Conservation (phyloP, 2,329 filamentous ascomycete genomes). For the Colletotrichum orbiculare region DNA sequence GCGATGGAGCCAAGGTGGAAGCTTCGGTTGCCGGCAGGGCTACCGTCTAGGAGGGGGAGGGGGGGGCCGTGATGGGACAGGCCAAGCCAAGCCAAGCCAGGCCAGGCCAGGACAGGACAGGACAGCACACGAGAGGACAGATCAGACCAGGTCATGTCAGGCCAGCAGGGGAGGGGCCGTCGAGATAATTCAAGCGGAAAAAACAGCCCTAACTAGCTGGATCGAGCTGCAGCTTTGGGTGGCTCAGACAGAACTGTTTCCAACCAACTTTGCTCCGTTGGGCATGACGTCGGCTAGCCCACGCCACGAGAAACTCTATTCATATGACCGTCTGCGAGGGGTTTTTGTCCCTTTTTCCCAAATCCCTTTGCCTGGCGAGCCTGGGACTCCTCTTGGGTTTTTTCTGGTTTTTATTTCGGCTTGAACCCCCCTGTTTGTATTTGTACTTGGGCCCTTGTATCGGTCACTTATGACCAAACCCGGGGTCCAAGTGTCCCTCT, state of each 20-base stretch:
- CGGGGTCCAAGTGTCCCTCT: not conserved
- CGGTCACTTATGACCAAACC: conserved; percentile 3
- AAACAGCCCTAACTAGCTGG: conserved; percentile 11
- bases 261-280: conserved; percentile 12
- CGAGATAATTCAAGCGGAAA: not conserved
- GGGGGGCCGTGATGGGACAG: no score
- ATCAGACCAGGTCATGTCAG: no score
- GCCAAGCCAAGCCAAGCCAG: no score
- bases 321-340: conserved; percentile 6
- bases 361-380: not conserved
- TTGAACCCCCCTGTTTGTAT: conserved; percentile 9
- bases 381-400: not conserved
- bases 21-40: no score
- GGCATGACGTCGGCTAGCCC: conserved; percentile 29
- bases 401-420: not conserved
- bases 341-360: not conserved
- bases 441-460: not conserved
- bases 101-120: no score
- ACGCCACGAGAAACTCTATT: conserved; percentile 34
- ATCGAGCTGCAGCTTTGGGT: conserved; percentile 2
- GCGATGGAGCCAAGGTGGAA: no score
- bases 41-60: no score
- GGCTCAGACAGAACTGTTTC: conserved; percentile 29
- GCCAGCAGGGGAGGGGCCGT: no score
- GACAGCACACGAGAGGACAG: no score